These are phyloP conservation scores for Saccharomycopsis hybrid DNA, from an alignment of 1,139 yeast species.

Conservation along the genomic window DNA sequence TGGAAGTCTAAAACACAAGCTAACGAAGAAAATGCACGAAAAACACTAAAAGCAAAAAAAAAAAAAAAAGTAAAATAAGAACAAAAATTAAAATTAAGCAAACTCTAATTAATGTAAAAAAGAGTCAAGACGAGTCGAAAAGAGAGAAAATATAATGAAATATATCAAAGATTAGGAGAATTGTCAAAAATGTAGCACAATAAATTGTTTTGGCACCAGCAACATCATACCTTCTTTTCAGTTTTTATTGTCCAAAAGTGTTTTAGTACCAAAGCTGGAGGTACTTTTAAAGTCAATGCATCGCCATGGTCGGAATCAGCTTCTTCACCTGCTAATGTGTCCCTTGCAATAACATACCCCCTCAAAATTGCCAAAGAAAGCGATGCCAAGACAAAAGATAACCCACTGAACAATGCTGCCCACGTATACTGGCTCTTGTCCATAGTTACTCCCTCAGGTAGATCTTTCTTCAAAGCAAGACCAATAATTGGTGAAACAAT, in stretches of 20 bases:
- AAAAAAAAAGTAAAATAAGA: neutral
- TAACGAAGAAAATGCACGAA: no score
- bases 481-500: constrained; percentile 44
- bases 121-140: no score
- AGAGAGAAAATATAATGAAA: no score
- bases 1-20: no score
- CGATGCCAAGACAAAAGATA: constrained; percentile 32
- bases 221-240: constrained; percentile 2
- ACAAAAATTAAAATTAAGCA: neutral
- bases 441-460: constrained; percentile 8
- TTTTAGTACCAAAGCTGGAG: neutral
- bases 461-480: constrained; percentile 31
- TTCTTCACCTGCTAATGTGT: constrained; percentile 7
- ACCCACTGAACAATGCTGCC: constrained; percentile 48
- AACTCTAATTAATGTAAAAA: neutral
- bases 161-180: no score
- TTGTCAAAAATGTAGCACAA: no score
- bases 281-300: neutral
- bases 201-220: neutral
- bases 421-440: constrained; percentile 37
- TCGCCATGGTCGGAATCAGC: constrained; percentile 7
- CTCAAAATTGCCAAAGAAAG: constrained; percentile 30
- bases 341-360: constrained; percentile 26
- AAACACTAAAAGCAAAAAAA: no score
- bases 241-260: neutral